phyloP scores from a whole-genome alignment of 1,284 basidiomycete genomes.

The Malassezia obtusa region DNA sequence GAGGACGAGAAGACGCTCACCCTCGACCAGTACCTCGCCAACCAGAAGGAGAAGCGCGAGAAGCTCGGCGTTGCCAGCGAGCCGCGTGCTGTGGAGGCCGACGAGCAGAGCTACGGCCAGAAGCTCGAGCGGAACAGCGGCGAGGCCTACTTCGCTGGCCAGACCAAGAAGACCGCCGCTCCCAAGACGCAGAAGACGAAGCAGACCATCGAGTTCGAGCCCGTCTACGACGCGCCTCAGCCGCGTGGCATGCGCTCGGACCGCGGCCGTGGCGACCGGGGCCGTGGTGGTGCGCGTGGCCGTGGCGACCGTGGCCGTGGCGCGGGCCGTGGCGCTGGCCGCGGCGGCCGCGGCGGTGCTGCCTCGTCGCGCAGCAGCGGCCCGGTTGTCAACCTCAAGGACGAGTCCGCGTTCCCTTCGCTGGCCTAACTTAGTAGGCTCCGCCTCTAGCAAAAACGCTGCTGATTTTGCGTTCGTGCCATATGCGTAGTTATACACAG shows the following conservation, averaged over 20 bases:
- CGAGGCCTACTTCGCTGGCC: slow-evolving; percentile 37
- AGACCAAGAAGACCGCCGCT: slow-evolving; percentile 25
- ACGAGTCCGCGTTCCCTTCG: slow-evolving; percentile 45
- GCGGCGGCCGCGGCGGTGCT: slow-evolving; percentile 52
- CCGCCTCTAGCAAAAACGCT: not conserved
- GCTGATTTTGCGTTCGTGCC: not conserved
- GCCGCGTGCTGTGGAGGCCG: slow-evolving; percentile 28
- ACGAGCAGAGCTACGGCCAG: slow-evolving; percentile 32
- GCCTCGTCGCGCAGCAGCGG: slow-evolving; percentile 51
- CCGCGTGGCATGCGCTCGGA: slow-evolving; percentile 3
- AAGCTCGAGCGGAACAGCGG: slow-evolving; percentile 35
- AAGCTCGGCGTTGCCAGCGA: slow-evolving; percentile 29
- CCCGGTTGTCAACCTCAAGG: slow-evolving; percentile 53
- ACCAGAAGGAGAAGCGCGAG: slow-evolving; percentile 54
- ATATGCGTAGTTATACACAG: not conserved
- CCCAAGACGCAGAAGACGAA: slow-evolving; percentile 29
- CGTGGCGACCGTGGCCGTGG: slow-evolving; percentile 26
- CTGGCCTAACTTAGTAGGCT: slow-evolving; percentile 23
- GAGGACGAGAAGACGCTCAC: slow-evolving; percentile 89
- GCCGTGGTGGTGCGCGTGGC: slow-evolving; percentile 19
- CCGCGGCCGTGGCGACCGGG: slow-evolving; percentile 15
- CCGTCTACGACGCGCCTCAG: slow-evolving; percentile 31
- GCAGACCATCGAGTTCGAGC: slow-evolving; percentile 42
- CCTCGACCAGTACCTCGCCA: slow-evolving; percentile 65
- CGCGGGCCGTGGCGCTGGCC: slow-evolving; percentile 25